Conservation (phyloP, 306 rosid genomes). For the Elaeagnus macrophylla region DNA sequence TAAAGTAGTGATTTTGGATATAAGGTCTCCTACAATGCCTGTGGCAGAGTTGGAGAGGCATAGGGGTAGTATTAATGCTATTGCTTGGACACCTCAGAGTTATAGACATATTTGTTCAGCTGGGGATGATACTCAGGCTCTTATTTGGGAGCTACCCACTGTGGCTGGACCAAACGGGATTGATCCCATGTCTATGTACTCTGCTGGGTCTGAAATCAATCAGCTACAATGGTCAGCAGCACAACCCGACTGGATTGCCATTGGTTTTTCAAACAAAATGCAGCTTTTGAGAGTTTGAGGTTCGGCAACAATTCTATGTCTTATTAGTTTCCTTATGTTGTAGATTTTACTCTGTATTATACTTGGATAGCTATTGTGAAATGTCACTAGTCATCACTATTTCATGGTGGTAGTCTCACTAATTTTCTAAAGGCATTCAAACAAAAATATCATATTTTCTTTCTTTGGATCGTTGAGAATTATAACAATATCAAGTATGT, state of each 20-base stretch:
- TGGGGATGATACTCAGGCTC: constrained; percentile 81
- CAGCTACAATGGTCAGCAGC: constrained; percentile 87
- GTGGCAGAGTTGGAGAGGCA: constrained; percentile 92
- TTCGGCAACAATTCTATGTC: too few species aligned
- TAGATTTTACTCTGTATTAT: too few species aligned
- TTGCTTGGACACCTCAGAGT: constrained; percentile 76
- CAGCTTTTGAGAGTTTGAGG: constrained; percentile 87
- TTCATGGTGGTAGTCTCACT: too few species aligned
- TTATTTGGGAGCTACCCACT: constrained; percentile 84
- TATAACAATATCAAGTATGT: too few species aligned
- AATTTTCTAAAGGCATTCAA: too few species aligned
- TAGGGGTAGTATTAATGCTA: constrained; percentile 46
- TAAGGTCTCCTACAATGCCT: constrained; percentile 73
- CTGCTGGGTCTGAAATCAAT: constrained; percentile 62
- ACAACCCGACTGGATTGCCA: constrained; percentile 82
- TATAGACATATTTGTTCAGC: constrained; percentile 62
- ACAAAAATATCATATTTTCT: too few species aligned
- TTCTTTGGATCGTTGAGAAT: too few species aligned
- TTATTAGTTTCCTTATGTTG: too few species aligned
- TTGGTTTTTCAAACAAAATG: constrained; percentile 78
- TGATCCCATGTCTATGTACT: constrained; percentile 72
- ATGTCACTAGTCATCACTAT: too few species aligned
- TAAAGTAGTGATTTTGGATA: constrained; percentile 80
- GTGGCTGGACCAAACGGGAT: constrained; percentile 69
- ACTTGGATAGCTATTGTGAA: too few species aligned